These are phyloP conservation scores for Berkeleyomyces rouxiae DNA, from an alignment of 2,329 filamentous ascomycete genomes.

Conservation along the genomic window DNA sequence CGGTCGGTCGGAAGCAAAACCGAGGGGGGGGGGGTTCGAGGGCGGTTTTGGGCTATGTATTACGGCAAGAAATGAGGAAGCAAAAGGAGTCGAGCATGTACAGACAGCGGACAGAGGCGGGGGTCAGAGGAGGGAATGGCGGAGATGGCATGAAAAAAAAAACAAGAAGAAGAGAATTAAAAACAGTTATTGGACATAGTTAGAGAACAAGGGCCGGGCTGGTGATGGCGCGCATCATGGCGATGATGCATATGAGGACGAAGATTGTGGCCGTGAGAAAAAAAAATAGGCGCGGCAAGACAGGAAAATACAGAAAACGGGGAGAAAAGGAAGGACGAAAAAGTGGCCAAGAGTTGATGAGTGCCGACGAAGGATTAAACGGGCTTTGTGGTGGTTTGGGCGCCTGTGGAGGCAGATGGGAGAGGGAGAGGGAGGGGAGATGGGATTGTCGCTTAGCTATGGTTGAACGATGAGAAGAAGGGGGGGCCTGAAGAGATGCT, in stretches of 20 bases:
- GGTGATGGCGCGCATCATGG: no score
- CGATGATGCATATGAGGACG: no score
- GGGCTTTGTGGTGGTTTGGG: neutral
- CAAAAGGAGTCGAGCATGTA: neutral
- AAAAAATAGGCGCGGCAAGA: no score
- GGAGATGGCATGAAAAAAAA: neutral
- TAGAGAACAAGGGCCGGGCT: no score
- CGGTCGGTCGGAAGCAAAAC: neutral
- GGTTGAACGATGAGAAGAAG: no score
- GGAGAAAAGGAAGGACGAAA: neutral
- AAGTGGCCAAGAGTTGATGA: neutral
- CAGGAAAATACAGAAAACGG: neutral
- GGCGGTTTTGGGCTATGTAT: neutral
- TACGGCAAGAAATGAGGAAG: no score
- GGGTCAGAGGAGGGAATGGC: neutral
- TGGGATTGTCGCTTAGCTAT: no score
- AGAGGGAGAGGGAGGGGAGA: no score
- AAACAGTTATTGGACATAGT: neutral
- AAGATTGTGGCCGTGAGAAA: no score
- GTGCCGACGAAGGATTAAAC: neutral
- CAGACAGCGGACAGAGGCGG: neutral
- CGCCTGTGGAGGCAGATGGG: no score
- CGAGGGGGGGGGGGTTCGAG: neutral
- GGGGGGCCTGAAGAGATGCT: no score
- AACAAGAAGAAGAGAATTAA: neutral